Evolutionary conservation across 2,329 filamentous ascomycete species (phyloP).

Genomic region (Sphaerostilbella broomeana): DNA sequence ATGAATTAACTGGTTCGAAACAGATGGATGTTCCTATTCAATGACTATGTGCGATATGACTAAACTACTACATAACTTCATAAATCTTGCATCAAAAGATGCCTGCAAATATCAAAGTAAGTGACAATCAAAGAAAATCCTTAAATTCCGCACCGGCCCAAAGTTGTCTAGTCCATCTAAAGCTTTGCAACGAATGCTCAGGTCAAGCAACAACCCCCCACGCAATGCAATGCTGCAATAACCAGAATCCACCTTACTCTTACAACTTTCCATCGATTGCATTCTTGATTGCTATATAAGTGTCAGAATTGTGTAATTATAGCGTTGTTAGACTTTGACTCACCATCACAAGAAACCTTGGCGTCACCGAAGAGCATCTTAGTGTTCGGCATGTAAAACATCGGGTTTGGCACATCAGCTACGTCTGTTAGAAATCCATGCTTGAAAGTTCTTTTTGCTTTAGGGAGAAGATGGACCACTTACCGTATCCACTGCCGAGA

Average conservation of each 20-base stretch:
- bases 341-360: conserved; percentile 73
- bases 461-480: conserved; percentile 23
- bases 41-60: too few relatives aligned
- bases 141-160: conserved; percentile 1
- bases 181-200: conserved; percentile 13
- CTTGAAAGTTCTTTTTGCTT: background rate
- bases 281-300: conserved; percentile 32
- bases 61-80: too few relatives aligned
- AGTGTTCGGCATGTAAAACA: conserved; percentile 87
- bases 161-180: conserved; percentile 13
- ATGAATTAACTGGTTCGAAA: conserved; percentile 5
- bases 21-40: too few relatives aligned
- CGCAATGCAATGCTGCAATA: conserved; percentile 3
- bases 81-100: too few relatives aligned
- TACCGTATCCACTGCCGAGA: conserved; percentile 80
- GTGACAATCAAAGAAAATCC: background rate
- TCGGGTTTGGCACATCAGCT: conserved; percentile 87
- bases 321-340: conserved; percentile 22
- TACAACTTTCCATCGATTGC: conserved; percentile 31
- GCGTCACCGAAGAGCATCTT: conserved; percentile 93
- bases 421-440: conserved; percentile 16
- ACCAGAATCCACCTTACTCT: conserved; percentile 3
- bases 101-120: too few relatives aligned
- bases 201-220: conserved; percentile 5
- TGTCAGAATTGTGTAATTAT: conserved; percentile 17